A percentile compares a stretch with the other conserved stretches of the same genome.
Conservation (phyloP, 2,329 filamentous ascomycete species). For the Leptodontidium sp. region DNA sequence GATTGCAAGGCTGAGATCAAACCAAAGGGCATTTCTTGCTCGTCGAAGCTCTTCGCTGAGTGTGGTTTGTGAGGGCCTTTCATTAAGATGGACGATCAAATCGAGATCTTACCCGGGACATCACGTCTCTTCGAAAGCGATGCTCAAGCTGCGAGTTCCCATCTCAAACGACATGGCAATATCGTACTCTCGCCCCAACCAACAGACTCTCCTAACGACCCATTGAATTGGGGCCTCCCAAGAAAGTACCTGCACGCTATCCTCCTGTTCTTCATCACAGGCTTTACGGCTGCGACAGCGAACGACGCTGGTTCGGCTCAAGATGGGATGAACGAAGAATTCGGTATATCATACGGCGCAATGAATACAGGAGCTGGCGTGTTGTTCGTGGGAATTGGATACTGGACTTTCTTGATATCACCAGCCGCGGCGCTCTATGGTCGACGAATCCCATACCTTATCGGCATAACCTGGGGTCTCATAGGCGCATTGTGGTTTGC, state of each 20-base stretch:
- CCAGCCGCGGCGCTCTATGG: conserved; percentile 63
- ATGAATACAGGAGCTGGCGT: conserved; percentile 66
- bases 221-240: conserved; percentile 57
- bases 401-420: conserved; percentile 61
- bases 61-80: background rate
- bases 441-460: conserved; percentile 60
- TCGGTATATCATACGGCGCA: conserved; percentile 59
- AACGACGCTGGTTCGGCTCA: conserved; percentile 63
- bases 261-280: conserved; percentile 61
- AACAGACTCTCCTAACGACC: conserved; percentile 60
- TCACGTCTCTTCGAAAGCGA: conserved; percentile 37
- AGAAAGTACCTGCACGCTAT: conserved; percentile 60
- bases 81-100: conserved; percentile 13
- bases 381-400: conserved; percentile 63
- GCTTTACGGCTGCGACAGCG: conserved; percentile 61
- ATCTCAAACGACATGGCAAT: conserved; percentile 48
- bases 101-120: conserved; percentile 20
- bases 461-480: conserved; percentile 58
- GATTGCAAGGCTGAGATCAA: conserved; percentile 3
- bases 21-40: conserved; percentile 2
- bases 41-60: background rate
- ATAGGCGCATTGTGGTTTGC: conserved; percentile 64
- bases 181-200: conserved; percentile 62
- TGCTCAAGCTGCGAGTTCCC: conserved; percentile 31
- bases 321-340: conserved; percentile 57